phyloP scores from a whole-genome alignment of 2,329 filamentous ascomycete genomes.

The Lachnellula suecica region DNA sequence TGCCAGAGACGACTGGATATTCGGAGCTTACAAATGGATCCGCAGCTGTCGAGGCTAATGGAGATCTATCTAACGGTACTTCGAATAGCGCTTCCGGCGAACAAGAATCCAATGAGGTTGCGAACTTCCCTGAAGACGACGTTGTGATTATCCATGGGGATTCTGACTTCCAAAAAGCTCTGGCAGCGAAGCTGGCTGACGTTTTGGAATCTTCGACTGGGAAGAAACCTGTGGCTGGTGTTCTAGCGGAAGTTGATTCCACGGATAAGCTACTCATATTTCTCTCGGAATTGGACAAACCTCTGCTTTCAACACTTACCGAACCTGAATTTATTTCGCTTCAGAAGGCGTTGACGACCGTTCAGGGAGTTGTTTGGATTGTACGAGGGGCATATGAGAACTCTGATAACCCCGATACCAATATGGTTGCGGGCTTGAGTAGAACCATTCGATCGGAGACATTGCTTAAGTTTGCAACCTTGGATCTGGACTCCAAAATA shows the following conservation, averaged over 20 bases:
- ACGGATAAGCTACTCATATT: conserved; percentile 40
- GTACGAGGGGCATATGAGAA: conserved; percentile 42
- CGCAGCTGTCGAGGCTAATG: background rate
- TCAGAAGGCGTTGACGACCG: conserved; percentile 37
- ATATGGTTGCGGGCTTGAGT: conserved; percentile 30
- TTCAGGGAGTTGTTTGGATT: conserved; percentile 48
- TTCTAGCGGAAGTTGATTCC: conserved; percentile 31
- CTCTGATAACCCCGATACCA: conserved; percentile 24
- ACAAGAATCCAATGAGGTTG: conserved; percentile 19
- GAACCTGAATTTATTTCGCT: conserved; percentile 42
- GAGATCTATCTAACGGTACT: background rate
- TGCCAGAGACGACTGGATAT: background rate
- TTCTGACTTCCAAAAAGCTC: conserved; percentile 27
- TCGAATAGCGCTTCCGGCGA: background rate
- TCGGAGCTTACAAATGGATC: background rate
- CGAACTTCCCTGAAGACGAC: conserved; percentile 37
- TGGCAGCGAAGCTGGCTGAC: conserved; percentile 36
- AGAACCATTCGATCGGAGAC: conserved; percentile 29
- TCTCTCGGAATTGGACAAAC: conserved; percentile 43
- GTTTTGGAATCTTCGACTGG: conserved; percentile 35
- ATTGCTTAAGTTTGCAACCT: conserved; percentile 27
- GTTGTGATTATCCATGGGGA: conserved; percentile 22
- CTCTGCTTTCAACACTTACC: conserved; percentile 40
- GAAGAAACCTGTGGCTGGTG: conserved; percentile 34
- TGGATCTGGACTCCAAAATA: conserved; percentile 23